Evolutionary conservation across 140 eudicot species (phyloP), one percentile per base, ranked within the genome.

Genomic region (Anethum foeniculum): DNA sequence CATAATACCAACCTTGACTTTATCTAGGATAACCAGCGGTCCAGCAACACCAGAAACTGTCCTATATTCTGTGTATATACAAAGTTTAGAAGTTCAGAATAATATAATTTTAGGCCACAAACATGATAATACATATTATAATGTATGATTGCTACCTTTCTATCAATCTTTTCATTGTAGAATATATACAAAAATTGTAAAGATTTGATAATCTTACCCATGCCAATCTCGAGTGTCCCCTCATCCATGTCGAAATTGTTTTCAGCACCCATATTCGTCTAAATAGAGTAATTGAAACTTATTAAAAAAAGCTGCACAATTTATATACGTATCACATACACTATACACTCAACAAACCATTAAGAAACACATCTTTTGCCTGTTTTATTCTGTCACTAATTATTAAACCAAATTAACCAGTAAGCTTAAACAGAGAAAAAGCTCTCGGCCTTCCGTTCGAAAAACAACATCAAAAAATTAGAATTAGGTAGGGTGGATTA

Each of bases 31-130:
- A 82, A 94, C 98, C 77, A 94, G 90, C 47, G 98, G 98, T 84
- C 98, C 98, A 88, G 98, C 98, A 89, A 94, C 98, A 58, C 98
- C 98, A 69, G 97, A 94, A 79, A 94, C 97, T 23, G 98, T 94
- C 87, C 98, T 88, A 67, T 94, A 94, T 79, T 94, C 98, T 94
- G 97, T 79, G 78, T 67, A 80, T 73, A 78, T 67, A 60, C 19
- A 30, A 83, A 25, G 43, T 28, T 47, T 32, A 58, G 48, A 5
- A 41, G 80, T 81, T 83, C 72, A 79, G n/a, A 78, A 21, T 23
- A 56, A 58, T 54, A 54, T 54, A 28, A 10, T 43, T 21, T 10
- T 8, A 8, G 1, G 25, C 65, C 79, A 14, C 44, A 14, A 27
- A 28, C 54, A 62, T 5, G 6, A 18, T 11, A 1, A 19, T 54